Conservation (phyloP, 495 filamentous ascomycete genomes). For the Trichocladium antarcticum region DNA sequence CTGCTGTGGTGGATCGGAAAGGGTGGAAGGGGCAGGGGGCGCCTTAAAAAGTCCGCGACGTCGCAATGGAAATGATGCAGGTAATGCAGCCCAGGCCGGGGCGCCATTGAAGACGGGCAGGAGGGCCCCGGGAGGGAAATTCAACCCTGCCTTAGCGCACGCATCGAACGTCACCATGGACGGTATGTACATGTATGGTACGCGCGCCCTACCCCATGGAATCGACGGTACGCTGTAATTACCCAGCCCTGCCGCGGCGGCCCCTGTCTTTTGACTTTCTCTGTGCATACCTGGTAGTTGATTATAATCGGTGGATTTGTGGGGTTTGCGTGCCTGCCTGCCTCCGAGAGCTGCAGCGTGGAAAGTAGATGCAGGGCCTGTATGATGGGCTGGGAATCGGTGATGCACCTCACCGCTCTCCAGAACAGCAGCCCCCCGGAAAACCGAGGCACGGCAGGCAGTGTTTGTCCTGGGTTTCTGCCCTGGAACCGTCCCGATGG, state of each 20-base stretch:
- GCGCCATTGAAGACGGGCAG: not conserved
- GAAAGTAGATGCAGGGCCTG: not conserved
- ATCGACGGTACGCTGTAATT: too few relatives aligned
- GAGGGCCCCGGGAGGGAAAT: not conserved
- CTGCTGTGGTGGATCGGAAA: conserved; percentile 3
- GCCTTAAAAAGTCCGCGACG: conserved; percentile 7
- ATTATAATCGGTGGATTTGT: too few relatives aligned
- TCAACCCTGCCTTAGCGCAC: not conserved
- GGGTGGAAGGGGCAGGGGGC: not conserved
- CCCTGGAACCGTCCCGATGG: not conserved
- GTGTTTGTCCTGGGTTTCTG: not conserved
- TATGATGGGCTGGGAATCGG: too few relatives aligned
- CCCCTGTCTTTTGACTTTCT: too few relatives aligned
- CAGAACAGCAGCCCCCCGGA: too few relatives aligned
- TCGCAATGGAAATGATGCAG: conserved; percentile 9
- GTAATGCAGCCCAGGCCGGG: not conserved
- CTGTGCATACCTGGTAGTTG: too few relatives aligned
- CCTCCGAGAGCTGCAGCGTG: not conserved
- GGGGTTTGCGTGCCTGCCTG: not conserved
- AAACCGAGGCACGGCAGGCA: not conserved
- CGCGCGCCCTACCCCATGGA: too few relatives aligned
- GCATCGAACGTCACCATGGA: too few relatives aligned
- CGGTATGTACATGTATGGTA: too few relatives aligned
- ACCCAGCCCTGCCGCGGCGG: too few relatives aligned
- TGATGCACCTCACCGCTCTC: not conserved